Base-by-base conservation (phyloP, 352 stramenopile species). In the Phytopythium aichiense region DNA sequence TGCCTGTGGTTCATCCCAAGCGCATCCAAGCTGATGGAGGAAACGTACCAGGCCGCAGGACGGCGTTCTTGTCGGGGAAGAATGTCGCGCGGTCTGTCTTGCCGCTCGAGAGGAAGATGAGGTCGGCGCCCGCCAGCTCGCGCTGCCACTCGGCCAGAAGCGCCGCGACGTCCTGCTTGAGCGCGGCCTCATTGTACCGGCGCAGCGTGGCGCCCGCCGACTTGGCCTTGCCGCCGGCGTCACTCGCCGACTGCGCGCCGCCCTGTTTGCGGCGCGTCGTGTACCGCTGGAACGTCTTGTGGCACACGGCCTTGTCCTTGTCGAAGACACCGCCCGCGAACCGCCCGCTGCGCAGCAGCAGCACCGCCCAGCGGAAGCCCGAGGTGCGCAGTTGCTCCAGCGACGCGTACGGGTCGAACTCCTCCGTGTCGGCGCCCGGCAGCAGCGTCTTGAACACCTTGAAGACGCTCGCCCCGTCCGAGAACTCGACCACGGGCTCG, bases 261-360 rank as follows among this genome's bases (percentile, higher is more conserved):
- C 95, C 95, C 67, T 98, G 95, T 57, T 97, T 97, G 56, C 94
- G 87, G 38, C 95, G 84, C 7, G 94, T 89, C 9, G 95, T 98
- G 75, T 98, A 98, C 20, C 91, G 77, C 60, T 95, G 84, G 50
- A 94, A 97, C 45, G 92, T 94, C 69, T 95, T 96, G 71, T 98
- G 95, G 45, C 83, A 84, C 20, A 98, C 31, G 40, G 92, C 95
- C 66, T 89, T 92, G 40, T 93, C 88, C 65, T 84, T 79, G 40
- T 93, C 73, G 69, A 96, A 98, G 8, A 98, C 77, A 20, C 85
- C 93, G 7, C 84, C 90, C 6, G 91, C 94, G 74, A 98, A 98
- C 53, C 93, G 77, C 16, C 95, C 95, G 50, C 87, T 97, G 61
- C 89, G 89, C 20, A 98, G 63, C n/a, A 98, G 65, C 33, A 98